These are phyloP conservation scores for Pseudogymnoascus sp. DNA, from an alignment of 2,329 filamentous ascomycete species.

Conservation along the genomic window DNA sequence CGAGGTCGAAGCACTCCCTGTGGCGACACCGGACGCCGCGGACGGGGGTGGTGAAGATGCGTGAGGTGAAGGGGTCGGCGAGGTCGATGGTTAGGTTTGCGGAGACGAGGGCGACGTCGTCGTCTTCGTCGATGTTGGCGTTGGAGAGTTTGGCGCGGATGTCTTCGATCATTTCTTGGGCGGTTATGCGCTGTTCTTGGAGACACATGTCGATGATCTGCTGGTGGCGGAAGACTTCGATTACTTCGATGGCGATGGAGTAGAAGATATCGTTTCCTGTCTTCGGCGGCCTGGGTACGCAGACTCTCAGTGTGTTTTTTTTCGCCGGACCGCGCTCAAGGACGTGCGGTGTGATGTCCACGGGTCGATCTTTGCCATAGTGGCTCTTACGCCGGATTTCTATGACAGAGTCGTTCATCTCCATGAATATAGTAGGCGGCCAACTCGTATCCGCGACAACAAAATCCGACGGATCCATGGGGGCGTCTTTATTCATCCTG, in stretches of 20 bases:
- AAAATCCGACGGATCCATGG: constrained; percentile 46
- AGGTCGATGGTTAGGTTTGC: constrained; percentile 55
- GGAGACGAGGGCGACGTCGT: constrained; percentile 55
- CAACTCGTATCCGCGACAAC: constrained; percentile 56
- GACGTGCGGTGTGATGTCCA: constrained; percentile 59
- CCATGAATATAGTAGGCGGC: constrained; percentile 63
- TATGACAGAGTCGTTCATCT: constrained; percentile 56
- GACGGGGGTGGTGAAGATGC: constrained; percentile 63
- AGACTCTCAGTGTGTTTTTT: constrained; percentile 54
- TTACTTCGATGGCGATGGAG: constrained; percentile 61
- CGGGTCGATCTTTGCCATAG: constrained; percentile 66
- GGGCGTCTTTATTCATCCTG: constrained; percentile 21
- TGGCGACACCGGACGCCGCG: constrained; percentile 66
- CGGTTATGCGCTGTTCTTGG: constrained; percentile 33
- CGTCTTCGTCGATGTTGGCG: constrained; percentile 41
- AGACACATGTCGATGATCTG: constrained; percentile 36
- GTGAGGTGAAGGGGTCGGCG: constrained; percentile 58
- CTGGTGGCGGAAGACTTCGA: constrained; percentile 48
- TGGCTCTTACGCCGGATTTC: constrained; percentile 59
- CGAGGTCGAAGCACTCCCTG: constrained; percentile 82
- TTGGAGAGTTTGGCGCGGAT: constrained; percentile 48
- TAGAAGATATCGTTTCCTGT: constrained; percentile 38
- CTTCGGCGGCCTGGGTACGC: constrained; percentile 27
- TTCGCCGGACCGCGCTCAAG: constrained; percentile 19
- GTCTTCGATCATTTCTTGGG: constrained; percentile 43